A percentile compares a stretch with the other conserved stretches of the same genome.
These are phyloP conservation scores for Diplodia corticola DNA, from an alignment of 2,329 filamentous ascomycete species.

Conservation along the genomic window DNA sequence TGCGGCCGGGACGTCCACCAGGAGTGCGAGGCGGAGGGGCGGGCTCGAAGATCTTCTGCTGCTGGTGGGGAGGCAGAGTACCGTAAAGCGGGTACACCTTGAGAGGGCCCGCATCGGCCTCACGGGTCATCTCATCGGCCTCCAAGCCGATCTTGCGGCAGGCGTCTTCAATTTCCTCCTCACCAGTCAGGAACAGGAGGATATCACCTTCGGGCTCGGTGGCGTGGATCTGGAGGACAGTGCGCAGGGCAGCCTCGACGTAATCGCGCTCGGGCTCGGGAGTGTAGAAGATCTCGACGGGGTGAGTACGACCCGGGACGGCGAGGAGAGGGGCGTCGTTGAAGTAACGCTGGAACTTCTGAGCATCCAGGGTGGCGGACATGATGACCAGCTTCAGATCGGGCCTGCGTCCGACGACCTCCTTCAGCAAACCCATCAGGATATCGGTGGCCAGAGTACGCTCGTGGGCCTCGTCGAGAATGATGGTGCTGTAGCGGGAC, in stretches of 20 bases:
- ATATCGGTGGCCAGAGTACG: slow-evolving; percentile 95
- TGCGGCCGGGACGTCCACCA: slow-evolving; percentile 84
- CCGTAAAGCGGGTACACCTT: slow-evolving; percentile 93
- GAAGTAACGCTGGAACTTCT: slow-evolving; percentile 98
- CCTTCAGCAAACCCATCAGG: slow-evolving; percentile 90
- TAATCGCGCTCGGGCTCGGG: slow-evolving; percentile 95
- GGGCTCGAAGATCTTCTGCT: slow-evolving; percentile 92
- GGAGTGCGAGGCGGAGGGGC: slow-evolving; percentile 71
- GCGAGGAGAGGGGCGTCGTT: slow-evolving; percentile 89
- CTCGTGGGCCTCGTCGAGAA: slow-evolving; percentile 98
- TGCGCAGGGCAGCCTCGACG: slow-evolving; percentile 90
- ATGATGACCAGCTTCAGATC: slow-evolving; percentile 96
- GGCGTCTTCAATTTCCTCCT: slow-evolving; percentile 98
- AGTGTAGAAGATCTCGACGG: slow-evolving; percentile 98
- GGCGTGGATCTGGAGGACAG: slow-evolving; percentile 94
- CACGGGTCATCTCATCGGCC: slow-evolving; percentile 85
- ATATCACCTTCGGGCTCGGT: slow-evolving; percentile 91
- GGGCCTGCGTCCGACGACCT: slow-evolving; percentile 79
- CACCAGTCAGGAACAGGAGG: slow-evolving; percentile 90
- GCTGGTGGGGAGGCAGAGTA: slow-evolving; percentile 85
- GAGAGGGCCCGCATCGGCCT: slow-evolving; percentile 87
- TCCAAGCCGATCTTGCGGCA: slow-evolving; percentile 89
- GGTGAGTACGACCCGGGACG: slow-evolving; percentile 91
- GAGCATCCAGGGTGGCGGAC: slow-evolving; percentile 91
- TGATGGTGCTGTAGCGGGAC: slow-evolving; percentile 89